phyloP scores from a whole-genome alignment of 176 grass and related monocot genomes.

The Avena atlantica region DNA sequence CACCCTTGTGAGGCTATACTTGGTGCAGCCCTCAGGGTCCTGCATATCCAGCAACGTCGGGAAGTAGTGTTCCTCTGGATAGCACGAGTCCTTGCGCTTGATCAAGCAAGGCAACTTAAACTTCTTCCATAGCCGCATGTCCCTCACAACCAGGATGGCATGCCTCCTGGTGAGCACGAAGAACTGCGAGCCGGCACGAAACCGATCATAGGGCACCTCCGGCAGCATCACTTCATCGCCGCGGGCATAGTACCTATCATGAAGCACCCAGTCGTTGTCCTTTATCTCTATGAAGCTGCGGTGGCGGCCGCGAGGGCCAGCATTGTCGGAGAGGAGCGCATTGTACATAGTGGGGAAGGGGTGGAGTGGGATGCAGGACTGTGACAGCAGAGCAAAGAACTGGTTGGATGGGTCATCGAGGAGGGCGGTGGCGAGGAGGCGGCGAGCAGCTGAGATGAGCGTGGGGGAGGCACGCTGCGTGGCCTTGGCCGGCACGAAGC shows the following conservation, averaged over 20 bases:
- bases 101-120: conserved; percentile 83
- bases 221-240: conserved; percentile 82
- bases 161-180: conserved; percentile 82
- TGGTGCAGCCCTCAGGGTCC: conserved; percentile 78
- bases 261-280: conserved; percentile 60
- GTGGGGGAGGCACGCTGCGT: conserved; percentile 90
- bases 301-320: conserved; percentile 52
- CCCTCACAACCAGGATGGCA: conserved; percentile 83
- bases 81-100: conserved; percentile 66
- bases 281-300: conserved; percentile 98
- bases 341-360: conserved; percentile 76
- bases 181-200: conserved; percentile 89
- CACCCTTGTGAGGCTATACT: conserved; percentile 85
- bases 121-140: conserved; percentile 96
- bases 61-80: conserved; percentile 97
- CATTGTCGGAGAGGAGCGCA: conserved; percentile 56
- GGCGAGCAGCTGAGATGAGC: conserved; percentile 82
- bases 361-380: conserved; percentile 88
- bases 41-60: conserved; percentile 93
- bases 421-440: conserved; percentile 76
- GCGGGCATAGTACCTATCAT: conserved; percentile 83
- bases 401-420: conserved; percentile 72
- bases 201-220: conserved; percentile 76
- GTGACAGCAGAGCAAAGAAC: conserved; percentile 83
- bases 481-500: conserved; percentile 86